Conservation (phyloP, 2,329 filamentous ascomycete genomes). For the Beauveria caledonica region DNA sequence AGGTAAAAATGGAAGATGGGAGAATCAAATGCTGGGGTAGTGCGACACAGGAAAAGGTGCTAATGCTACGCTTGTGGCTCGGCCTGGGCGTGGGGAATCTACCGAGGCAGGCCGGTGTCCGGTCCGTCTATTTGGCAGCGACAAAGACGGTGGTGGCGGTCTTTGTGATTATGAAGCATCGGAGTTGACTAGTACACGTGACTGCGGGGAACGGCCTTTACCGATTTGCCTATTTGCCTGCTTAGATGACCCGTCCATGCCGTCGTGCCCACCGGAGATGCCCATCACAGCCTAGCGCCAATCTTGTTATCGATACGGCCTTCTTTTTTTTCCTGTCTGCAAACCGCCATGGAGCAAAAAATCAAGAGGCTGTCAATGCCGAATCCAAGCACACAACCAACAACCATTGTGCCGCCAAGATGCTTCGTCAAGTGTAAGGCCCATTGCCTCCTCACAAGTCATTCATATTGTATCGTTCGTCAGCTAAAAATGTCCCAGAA, state of each 20-base stretch:
- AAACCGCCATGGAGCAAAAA: not conserved
- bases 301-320: constrained; percentile 27
- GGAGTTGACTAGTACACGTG: constrained; percentile 22
- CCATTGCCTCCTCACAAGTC: not conserved
- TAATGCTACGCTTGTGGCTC: constrained; percentile 12
- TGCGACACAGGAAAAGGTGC: not conserved
- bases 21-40: constrained; percentile 1
- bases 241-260: not conserved
- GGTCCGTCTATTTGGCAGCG: constrained; percentile 3
- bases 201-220: constrained; percentile 22
- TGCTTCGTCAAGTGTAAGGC: constrained; percentile 43
- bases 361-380: not conserved
- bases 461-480: not conserved
- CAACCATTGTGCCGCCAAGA: constrained; percentile 20
- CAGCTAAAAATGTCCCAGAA: constrained; percentile 28
- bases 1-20: not conserved
- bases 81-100: constrained; percentile 15
- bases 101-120: constrained; percentile 16
- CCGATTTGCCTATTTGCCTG: constrained; percentile 10
- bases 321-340: constrained; percentile 21
- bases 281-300: not conserved
- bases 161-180: constrained; percentile 3
- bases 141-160: not conserved
- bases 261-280: not conserved
- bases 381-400: constrained; percentile 11